These are phyloP conservation scores for Aspergillus puulaauensis DNA, from an alignment of 2,329 filamentous ascomycete species.

Conservation along the genomic window DNA sequence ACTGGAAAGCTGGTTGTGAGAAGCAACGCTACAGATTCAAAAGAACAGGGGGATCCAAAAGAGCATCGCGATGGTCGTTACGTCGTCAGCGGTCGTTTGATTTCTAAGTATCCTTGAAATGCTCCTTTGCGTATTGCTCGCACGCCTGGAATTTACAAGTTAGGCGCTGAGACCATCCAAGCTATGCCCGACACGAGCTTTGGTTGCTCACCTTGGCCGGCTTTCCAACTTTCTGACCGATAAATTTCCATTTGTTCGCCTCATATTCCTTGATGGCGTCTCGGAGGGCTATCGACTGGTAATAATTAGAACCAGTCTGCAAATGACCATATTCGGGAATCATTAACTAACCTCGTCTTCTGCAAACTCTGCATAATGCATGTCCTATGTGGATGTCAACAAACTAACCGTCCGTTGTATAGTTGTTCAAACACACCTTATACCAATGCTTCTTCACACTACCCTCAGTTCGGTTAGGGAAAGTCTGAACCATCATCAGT, in stretches of 20 bases:
- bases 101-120: constrained; percentile 60
- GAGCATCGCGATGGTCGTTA: constrained; percentile 30
- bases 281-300: constrained; percentile 59
- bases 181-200: constrained; percentile 13
- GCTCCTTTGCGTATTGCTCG: constrained; percentile 94
- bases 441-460: constrained; percentile 99
- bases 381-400: constrained; percentile 63
- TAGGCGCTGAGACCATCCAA: constrained; percentile 13
- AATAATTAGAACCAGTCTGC: neutral
- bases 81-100: constrained; percentile 32
- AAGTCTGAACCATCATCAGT: constrained; percentile 59
- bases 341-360: constrained; percentile 78
- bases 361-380: constrained; percentile 98
- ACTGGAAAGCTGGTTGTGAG: constrained; percentile 1
- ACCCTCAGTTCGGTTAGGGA: constrained; percentile 89
- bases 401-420: neutral
- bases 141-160: constrained; percentile 58
- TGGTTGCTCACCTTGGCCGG: constrained; percentile 73
- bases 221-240: constrained; percentile 95
- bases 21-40: constrained; percentile 10
- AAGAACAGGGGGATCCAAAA: constrained; percentile 12
- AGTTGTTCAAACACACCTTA: constrained; percentile 62
- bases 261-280: constrained; percentile 99
- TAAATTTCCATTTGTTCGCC: constrained; percentile 97
- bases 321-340: neutral